These are phyloP conservation scores for Alternaria consortialis DNA, from an alignment of 2,329 filamentous ascomycete species.

Conservation along the genomic window DNA sequence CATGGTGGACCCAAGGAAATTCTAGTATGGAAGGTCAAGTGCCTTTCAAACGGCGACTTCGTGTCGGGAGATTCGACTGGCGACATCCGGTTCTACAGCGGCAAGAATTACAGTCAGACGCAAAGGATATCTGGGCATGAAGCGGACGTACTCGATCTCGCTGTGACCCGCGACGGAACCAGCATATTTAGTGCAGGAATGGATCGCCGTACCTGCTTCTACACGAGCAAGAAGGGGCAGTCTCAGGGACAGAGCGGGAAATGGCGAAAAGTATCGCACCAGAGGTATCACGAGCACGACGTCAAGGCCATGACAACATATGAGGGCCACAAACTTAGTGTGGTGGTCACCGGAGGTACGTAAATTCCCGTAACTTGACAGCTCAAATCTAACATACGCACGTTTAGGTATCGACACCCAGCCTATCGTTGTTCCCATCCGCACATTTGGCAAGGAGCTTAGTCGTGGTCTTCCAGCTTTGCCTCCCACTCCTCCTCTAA, in stretches of 20 bases:
- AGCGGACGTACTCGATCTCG: constrained; percentile 89
- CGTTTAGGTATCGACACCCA: constrained; percentile 79
- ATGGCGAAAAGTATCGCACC: constrained; percentile 88
- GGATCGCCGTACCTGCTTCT: constrained; percentile 86
- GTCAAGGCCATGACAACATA: constrained; percentile 94
- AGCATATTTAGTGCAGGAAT: constrained; percentile 90
- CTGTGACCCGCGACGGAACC: constrained; percentile 79
- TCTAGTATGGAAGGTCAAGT: constrained; percentile 93
- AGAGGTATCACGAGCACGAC: constrained; percentile 90
- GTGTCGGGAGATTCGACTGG: constrained; percentile 95
- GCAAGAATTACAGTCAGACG: constrained; percentile 86
- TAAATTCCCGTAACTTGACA: background rate
- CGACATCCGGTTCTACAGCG: constrained; percentile 92
- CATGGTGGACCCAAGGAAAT: constrained; percentile 81
- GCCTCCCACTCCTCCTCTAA: constrained; percentile 78
- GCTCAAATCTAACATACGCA: background rate
- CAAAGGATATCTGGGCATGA: constrained; percentile 88
- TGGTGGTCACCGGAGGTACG: constrained; percentile 89
- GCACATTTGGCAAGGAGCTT: constrained; percentile 78
- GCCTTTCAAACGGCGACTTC: constrained; percentile 85
- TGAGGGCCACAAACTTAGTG: constrained; percentile 82
- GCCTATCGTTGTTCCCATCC: constrained; percentile 82
- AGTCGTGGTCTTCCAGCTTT: constrained; percentile 84
- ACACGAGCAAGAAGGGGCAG: constrained; percentile 60
- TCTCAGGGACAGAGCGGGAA: constrained; percentile 54